These are phyloP conservation scores for Angomonas deanei DNA, from an alignment of 208 protist species.

Conservation along the genomic window DNA sequence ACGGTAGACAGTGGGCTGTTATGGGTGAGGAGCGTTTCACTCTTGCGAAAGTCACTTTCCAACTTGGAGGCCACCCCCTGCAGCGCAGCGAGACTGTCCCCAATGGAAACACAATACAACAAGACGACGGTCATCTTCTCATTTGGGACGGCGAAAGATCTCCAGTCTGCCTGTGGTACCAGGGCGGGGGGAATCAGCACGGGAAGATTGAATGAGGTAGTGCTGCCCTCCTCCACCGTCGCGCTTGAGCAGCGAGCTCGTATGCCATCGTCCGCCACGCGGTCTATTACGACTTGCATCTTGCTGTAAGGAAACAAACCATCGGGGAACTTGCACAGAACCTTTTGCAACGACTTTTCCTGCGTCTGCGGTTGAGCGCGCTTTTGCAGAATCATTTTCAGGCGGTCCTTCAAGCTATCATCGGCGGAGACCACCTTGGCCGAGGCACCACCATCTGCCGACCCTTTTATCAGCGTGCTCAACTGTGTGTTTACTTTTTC, in stretches of 20 bases:
- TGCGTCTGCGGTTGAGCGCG: background rate
- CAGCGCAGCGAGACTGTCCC: constrained; percentile 55
- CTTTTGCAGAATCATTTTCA: constrained; percentile 30
- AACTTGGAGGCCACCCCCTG: constrained; percentile 58
- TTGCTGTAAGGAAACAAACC: constrained; percentile 38
- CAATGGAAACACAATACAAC: constrained; percentile 62
- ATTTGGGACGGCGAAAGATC: constrained; percentile 54
- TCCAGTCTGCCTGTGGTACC: constrained; percentile 47
- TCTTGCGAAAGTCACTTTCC: constrained; percentile 52
- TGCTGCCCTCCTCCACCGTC: constrained; percentile 17
- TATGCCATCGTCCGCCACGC: constrained; percentile 52
- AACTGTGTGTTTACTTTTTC: background rate
- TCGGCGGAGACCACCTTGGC: too few relatives aligned
- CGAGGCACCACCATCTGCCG: background rate
- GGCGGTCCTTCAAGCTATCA: background rate
- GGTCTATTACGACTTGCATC: constrained; percentile 55
- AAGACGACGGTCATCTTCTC: constrained; percentile 68
- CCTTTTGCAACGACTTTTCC: constrained; percentile 21
- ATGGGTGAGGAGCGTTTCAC: background rate
- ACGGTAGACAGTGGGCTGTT: background rate
- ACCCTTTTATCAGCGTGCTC: background rate
- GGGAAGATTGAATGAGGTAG: constrained; percentile 12
- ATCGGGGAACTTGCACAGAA: constrained; percentile 36
- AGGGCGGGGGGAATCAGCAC: constrained; percentile 53
- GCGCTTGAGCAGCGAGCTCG: constrained; percentile 31